These are phyloP conservation scores for Clavispora santaluciae DNA, from an alignment of 805 yeast species.

Conservation along the genomic window DNA sequence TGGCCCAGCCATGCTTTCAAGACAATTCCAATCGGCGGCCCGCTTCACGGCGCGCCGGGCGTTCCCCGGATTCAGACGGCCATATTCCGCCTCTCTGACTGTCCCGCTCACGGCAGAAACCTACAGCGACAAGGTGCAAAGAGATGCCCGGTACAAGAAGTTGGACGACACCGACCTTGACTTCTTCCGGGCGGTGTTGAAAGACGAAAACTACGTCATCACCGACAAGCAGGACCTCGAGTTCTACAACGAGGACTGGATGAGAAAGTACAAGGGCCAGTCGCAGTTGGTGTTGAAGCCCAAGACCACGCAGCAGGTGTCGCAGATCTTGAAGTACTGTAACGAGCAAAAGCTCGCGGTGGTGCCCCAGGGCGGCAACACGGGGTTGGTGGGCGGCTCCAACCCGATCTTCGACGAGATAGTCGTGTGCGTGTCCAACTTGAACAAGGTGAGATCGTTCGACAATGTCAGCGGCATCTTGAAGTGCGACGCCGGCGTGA, in stretches of 20 bases:
- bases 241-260: constrained; percentile 85
- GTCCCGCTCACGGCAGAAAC: constrained; percentile 65
- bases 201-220: constrained; percentile 43
- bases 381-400: constrained; percentile 94
- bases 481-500: constrained; percentile 87
- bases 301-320: constrained; percentile 69
- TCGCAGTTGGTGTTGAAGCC: constrained; percentile 80
- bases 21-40: background rate
- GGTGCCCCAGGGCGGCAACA: constrained; percentile 97
- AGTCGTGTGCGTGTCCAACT: constrained; percentile 58
- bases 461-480: constrained; percentile 80
- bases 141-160: constrained; percentile 47
- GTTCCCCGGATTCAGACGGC: background rate
- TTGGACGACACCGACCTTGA: constrained; percentile 54
- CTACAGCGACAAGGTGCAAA: constrained; percentile 52
- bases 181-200: constrained; percentile 56
- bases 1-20: background rate
- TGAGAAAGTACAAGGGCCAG: constrained; percentile 90
- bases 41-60: background rate
- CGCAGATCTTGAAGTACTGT: constrained; percentile 74
- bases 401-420: constrained; percentile 90
- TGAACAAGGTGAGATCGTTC: constrained; percentile 78
- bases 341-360: constrained; percentile 72
- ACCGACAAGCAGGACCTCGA: constrained; percentile 61
- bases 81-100: constrained; percentile 22